Evolutionary conservation across 1,284 basidiomycete species (phyloP), one percentile per base, ranked within the genome.

Genomic region (Moniliella sp.): DNA sequence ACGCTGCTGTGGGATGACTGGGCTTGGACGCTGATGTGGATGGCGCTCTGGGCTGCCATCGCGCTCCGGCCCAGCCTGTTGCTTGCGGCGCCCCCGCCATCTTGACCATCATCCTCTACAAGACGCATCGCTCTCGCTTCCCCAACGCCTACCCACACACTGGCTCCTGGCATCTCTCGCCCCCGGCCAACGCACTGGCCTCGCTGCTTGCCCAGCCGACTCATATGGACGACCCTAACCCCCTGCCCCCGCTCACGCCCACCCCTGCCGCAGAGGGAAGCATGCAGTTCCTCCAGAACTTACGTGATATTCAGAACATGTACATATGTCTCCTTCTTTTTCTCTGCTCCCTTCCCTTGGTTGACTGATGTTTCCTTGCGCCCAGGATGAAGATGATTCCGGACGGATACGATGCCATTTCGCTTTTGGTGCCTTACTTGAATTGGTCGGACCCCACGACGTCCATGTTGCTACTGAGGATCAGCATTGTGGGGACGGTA

Each of bases 231-330:
- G 28, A 43, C 7, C 31, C 32, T 13, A 28, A 29, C 13, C 35
- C 29, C 27, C 5, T 39, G 28, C 43, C 46, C 0, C 48, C 54
- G 0, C 37, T 57, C 16, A 33, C 46, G n/a, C 46, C 56, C 10
- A 46, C 50, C 9, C 54, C 52, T 4, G 52, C 55, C 7, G 39
- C 46, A 28, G 56, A 59, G 30, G 52, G 50, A 7, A 52, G 48
- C 10, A 37, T 56, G 31, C 42, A 50, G 16, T 59, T 54, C 37
- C 53, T 48, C 32, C 42, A 56, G 27, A 56, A 59, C 18, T 39
- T 59, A 34, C 39, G 56, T n/a, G 54, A 59, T 37, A 57, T 59
- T 13, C 56, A 59, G 34, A 59, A 59, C 41, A 57, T 57, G 56
- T 43, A 25, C 30, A 39, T 30, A 11, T 16, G 10, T n/a, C 13